Evolutionary conservation across 331 rosid species (phyloP), one percentile per base, ranked within the genome.

Genomic region (Malus hybrid): DNA sequence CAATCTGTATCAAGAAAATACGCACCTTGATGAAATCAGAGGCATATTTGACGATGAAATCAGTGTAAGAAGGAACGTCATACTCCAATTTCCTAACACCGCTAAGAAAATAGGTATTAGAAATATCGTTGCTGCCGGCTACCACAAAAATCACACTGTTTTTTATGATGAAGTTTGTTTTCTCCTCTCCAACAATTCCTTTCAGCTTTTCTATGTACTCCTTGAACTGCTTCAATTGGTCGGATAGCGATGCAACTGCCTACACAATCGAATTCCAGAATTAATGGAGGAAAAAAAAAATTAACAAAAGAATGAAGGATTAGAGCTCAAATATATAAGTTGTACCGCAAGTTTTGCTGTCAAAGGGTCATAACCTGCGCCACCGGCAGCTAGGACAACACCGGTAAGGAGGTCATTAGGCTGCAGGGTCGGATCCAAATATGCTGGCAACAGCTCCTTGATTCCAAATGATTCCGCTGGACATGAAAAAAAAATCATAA

Each of bases 81-180:
- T 76, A 86, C 0, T 86, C 42, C 34, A 11, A 7, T 77, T 33
- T 76, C 72, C 89, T 34, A 1, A 70, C 6, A 46, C 81, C 72
- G 29, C 68, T 2, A 12, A 62, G 68, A 34, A 67, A 85, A 70
- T 82, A 89, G 7, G 86, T 79, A 19, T 74, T 84, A 36, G 75
- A 76, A 44, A 86, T 84, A 73, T 89, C 93, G 5, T 84, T 81
- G 83, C 84, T 89, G 64, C 91, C 80, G 0, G 84, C 78, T 30
- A 83, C 87, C 66, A 88, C 72, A 6, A 75, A 7, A 15, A 71
- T 55, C 20, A 72, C 0, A 52, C 93, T 74, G 50, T 84, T 89
- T 39, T 79, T 78, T 73, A 86, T 24, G 72, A 84, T 83, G 78
- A 81, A 82, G 33, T 77, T 79, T 44, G 85, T 75, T 70, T 68